These are phyloP conservation scores for Elongisporangium undulatum DNA, from an alignment of 352 stramenopile species.

Conservation along the genomic window DNA sequence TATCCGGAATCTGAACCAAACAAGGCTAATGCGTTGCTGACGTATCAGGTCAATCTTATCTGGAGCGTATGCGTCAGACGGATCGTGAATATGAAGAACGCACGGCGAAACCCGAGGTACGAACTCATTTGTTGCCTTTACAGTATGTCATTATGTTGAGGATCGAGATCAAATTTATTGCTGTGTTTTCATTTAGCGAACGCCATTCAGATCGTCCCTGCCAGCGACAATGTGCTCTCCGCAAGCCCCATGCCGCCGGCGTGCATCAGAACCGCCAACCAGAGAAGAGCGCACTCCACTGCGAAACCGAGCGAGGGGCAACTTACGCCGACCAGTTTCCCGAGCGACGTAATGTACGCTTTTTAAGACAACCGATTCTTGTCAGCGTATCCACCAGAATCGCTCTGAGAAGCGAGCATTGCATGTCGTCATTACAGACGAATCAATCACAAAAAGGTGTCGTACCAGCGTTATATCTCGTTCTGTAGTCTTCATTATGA, in stretches of 20 bases:
- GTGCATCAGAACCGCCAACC: background rate
- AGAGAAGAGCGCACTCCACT: background rate
- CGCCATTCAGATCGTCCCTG: background rate
- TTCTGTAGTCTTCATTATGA: too few species aligned
- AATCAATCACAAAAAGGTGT: too few species aligned
- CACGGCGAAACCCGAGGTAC: conserved; percentile 4
- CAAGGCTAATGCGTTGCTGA: background rate
- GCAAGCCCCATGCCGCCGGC: background rate
- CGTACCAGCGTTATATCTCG: too few species aligned
- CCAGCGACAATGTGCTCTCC: background rate
- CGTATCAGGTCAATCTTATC: conserved; percentile 22
- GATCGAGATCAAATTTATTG: background rate
- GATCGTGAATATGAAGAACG: conserved; percentile 17
- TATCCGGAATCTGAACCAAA: conserved; percentile 3
- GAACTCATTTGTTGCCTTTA: background rate
- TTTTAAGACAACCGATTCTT: background rate
- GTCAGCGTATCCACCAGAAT: background rate
- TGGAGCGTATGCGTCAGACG: conserved; percentile 20
- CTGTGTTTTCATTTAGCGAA: background rate
- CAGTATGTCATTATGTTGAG: background rate
- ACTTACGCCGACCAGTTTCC: background rate
- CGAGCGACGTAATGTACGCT: background rate
- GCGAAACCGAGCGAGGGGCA: background rate
- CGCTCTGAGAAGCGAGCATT: background rate
- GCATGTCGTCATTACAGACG: background rate